Evolutionary conservation across 345 rosid genomes (phyloP).

Genomic region (Dipteronia dyeriana): DNA sequence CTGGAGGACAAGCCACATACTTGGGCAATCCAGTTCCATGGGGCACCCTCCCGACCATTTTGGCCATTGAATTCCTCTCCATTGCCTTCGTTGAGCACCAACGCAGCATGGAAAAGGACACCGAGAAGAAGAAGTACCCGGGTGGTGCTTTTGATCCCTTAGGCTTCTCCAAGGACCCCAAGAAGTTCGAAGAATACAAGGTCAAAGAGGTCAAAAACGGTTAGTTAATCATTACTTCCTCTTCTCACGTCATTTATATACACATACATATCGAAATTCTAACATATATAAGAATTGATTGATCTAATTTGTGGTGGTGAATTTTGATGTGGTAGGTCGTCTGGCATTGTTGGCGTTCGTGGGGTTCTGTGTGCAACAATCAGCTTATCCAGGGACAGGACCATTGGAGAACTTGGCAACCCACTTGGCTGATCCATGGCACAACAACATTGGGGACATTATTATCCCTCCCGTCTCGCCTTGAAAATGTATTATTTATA

Average conservation of each 20-base stretch:
- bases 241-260: too few relatives aligned
- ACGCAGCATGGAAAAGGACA: slow-evolving; percentile 96
- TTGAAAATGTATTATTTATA: slow-evolving; percentile 25
- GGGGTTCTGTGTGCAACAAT: slow-evolving; percentile 92
- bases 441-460: slow-evolving; percentile 83
- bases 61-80: slow-evolving; percentile 82
- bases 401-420: slow-evolving; percentile 97
- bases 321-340: slow-evolving; percentile 52
- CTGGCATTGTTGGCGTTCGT: slow-evolving; percentile 92
- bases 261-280: too few relatives aligned
- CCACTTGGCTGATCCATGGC: slow-evolving; percentile 99
- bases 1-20: slow-evolving; percentile 98
- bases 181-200: slow-evolving; percentile 85
- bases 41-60: slow-evolving; percentile 90
- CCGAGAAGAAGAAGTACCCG: slow-evolving; percentile 94
- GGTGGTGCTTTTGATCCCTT: slow-evolving; percentile 98
- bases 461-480: slow-evolving; percentile 55
- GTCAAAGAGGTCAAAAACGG: slow-evolving; percentile 96
- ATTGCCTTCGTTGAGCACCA: slow-evolving; percentile 96
- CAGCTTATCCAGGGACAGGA: slow-evolving; percentile 97
- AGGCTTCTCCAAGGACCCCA: slow-evolving; percentile 95
- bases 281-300: too few relatives aligned
- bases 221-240: slow-evolving; percentile 12
- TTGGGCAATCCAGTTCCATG: slow-evolving; percentile 94
- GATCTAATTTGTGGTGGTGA: not conserved